Evolutionary conservation across 805 yeast genomes (phyloP), one percentile per base, ranked within the genome.

Genomic region (Hanseniaspora singularis): DNA sequence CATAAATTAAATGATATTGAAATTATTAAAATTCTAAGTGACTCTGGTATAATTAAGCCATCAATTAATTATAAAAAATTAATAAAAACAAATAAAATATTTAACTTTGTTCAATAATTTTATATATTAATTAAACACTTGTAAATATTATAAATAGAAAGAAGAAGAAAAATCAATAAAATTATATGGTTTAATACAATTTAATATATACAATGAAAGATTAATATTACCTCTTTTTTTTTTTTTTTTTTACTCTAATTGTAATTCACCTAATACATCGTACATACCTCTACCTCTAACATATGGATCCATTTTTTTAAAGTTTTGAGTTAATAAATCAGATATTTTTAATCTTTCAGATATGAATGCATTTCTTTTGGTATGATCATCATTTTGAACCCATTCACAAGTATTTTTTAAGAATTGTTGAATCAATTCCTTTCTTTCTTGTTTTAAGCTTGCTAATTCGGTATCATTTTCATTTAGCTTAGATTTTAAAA

Each of bases 271-370:
- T 48, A 72, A 68, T 56, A 95, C 74, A 63, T 92, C 98, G 57
- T 76, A 84, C 33, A 78, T 66, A 33, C 87, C 77, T 53, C 87
- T 77, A 36, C 81, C 76, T 62, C 98, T 78, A 40, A 86, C 62
- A 53, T 81, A 87, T 1, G 92, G 89, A 58, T 92, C 97, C 47
- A 84, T 63, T 40, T 65, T 60, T 58, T 74, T 70, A 64, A 81
- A 88, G 58, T 82, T 83, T 24, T 69, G 64, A 8, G 79, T 66
- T 40, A 89, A 58, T 50, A 72, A 64, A 44, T 63, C 63, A 46
- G 79, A 74, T 23, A 81, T 49, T 26, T 63, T 61, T 14, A 76
- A 67, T 58, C 78, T 80, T 47, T 77, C 80, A 28, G 67, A 62
- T 58, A 74, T 67, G 51, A 71, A 70, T 43, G 62, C 56, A 12